Evolutionary conservation across 2,329 filamentous ascomycete species (phyloP).

Genomic region (Diaporthe vaccinii): DNA sequence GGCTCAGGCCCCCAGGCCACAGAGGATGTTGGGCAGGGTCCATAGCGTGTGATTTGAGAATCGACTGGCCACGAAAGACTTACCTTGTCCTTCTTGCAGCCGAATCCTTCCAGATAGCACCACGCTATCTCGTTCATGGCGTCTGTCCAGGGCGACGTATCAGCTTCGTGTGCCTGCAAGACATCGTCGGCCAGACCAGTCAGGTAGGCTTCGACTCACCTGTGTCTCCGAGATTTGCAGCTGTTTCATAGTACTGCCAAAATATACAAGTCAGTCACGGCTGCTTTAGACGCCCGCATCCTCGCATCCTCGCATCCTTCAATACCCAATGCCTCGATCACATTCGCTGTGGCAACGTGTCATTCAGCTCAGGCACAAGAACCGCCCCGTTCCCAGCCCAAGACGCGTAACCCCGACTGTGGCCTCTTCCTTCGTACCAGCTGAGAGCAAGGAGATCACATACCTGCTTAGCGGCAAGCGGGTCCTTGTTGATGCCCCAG

Average conservation of each 20-base stretch:
- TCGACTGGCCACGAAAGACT: conserved; percentile 50
- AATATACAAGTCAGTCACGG: conserved; percentile 33
- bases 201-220: conserved; percentile 58
- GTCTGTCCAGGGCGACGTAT: conserved; percentile 65
- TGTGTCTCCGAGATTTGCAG: conserved; percentile 94
- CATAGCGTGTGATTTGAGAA: neutral
- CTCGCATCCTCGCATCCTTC: neutral
- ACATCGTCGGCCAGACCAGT: conserved; percentile 11
- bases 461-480: conserved; percentile 83
- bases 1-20: conserved; percentile 28
- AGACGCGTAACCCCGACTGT: no score
- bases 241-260: conserved; percentile 92
- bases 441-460: conserved; percentile 45
- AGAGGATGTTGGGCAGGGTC: neutral
- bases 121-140: conserved; percentile 97
- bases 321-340: neutral
- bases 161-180: conserved; percentile 45
- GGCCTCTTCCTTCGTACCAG: neutral
- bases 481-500: conserved; percentile 91
- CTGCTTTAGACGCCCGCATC: neutral
- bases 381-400: neutral
- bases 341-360: neutral
- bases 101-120: conserved; percentile 98
- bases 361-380: conserved; percentile 11
- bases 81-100: conserved; percentile 98